Conservation (phyloP, 345 rosid species). For the Odontarrhena argentea region DNA sequence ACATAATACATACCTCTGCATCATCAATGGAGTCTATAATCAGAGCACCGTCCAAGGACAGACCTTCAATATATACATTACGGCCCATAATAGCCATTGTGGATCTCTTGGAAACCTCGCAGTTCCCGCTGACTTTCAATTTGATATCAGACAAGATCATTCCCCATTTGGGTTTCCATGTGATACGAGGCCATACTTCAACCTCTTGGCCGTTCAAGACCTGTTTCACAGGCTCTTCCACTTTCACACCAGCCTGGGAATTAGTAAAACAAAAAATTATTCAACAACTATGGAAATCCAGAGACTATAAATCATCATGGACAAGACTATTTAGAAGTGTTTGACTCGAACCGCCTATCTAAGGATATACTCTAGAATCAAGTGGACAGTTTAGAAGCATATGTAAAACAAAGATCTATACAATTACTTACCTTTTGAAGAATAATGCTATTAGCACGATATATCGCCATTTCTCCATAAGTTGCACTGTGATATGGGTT, state of each 20-base stretch:
- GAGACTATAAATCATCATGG: slow-evolving; percentile 18
- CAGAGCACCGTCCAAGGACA: slow-evolving; percentile 81
- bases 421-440: slow-evolving; percentile 58
- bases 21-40: slow-evolving; percentile 63
- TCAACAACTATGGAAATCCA: neutral
- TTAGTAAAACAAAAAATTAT: slow-evolving; percentile 19
- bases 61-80: slow-evolving; percentile 55
- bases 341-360: neutral
- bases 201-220: slow-evolving; percentile 90
- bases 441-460: slow-evolving; percentile 72
- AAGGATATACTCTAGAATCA: neutral
- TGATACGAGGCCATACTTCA: slow-evolving; percentile 87
- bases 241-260: slow-evolving; percentile 70
- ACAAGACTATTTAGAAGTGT: slow-evolving; percentile 4
- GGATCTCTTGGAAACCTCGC: slow-evolving; percentile 70
- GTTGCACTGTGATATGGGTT: slow-evolving; percentile 96
- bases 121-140: slow-evolving; percentile 60
- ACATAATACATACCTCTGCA: slow-evolving; percentile 64
- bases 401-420: slow-evolving; percentile 4
- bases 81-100: slow-evolving; percentile 70
- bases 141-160: slow-evolving; percentile 69
- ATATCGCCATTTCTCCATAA: slow-evolving; percentile 92
- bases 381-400: neutral
- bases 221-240: slow-evolving; percentile 61
- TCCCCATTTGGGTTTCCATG: slow-evolving; percentile 95